These are phyloP conservation scores for Verticillium dahliae DNA, from an alignment of 2,329 filamentous ascomycete genomes.

Conservation along the genomic window DNA sequence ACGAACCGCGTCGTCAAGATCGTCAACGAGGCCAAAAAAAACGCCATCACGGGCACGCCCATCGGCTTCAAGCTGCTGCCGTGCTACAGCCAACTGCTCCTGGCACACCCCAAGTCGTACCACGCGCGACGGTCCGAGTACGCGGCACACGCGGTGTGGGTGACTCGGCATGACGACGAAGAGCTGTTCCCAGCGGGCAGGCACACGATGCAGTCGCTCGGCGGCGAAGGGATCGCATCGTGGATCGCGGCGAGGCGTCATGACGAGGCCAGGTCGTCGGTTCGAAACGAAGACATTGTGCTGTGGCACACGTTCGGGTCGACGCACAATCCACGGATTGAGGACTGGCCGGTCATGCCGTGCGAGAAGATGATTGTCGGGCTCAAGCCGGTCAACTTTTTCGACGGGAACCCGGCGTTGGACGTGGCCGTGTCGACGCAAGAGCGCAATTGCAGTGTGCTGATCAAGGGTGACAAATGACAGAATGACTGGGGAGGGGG, in stretches of 20 bases:
- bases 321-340: slow-evolving; percentile 58
- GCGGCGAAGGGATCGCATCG: slow-evolving; percentile 30
- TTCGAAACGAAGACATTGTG: slow-evolving; percentile 44
- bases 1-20: slow-evolving; percentile 43
- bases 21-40: slow-evolving; percentile 34
- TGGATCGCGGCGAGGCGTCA: slow-evolving; percentile 27
- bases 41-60: slow-evolving; percentile 34
- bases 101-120: slow-evolving; percentile 30
- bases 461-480: slow-evolving; percentile 3
- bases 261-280: slow-evolving; percentile 31
- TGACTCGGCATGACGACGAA: slow-evolving; percentile 34
- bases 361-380: slow-evolving; percentile 46
- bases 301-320: slow-evolving; percentile 54
- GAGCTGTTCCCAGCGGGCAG: slow-evolving; percentile 35
- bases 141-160: slow-evolving; percentile 35
- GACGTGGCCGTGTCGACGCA: slow-evolving; percentile 38
- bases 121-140: slow-evolving; percentile 35
- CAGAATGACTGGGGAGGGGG: no score
- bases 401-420: slow-evolving; percentile 40
- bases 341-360: slow-evolving; percentile 67
- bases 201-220: slow-evolving; percentile 40
- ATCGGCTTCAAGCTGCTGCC: slow-evolving; percentile 40
- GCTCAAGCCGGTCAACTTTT: slow-evolving; percentile 49
- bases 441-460: slow-evolving; percentile 25
- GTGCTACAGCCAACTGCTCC: slow-evolving; percentile 36